Percentiles rank a stretch among this genome's conserved stretches.
Conservation (phyloP, 2,329 filamentous ascomycete species). For the Hypoxylon sp. region DNA sequence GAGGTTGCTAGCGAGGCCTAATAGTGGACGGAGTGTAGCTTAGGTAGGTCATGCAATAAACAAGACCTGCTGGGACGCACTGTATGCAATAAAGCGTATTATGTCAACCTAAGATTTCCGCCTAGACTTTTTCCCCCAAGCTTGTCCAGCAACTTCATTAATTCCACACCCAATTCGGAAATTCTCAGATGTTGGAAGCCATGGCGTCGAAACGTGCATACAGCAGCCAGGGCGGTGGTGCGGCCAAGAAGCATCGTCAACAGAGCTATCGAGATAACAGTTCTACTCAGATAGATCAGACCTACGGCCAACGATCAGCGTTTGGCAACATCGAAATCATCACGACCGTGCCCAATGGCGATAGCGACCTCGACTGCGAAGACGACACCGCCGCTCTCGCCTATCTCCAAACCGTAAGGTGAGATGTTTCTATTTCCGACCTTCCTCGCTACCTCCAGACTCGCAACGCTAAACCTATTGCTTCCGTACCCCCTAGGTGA, state of each 20-base stretch:
- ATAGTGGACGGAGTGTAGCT: too few relatives aligned
- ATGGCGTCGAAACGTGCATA: constrained; percentile 40
- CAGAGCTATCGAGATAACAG: constrained; percentile 6
- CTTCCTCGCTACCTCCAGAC: constrained; percentile 1
- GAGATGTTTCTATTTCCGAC: constrained; percentile 43
- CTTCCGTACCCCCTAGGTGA: constrained; percentile 13
- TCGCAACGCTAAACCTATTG: constrained; percentile 38
- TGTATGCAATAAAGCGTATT: not conserved
- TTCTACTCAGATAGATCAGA: constrained; percentile 51
- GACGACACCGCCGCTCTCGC: constrained; percentile 64
- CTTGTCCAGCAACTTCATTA: too few relatives aligned
- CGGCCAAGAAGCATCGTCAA: constrained; percentile 35
- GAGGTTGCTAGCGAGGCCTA: not conserved
- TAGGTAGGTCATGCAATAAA: constrained; percentile 3
- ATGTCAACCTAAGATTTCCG: not conserved
- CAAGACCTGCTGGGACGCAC: too few relatives aligned
- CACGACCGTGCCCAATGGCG: constrained; percentile 47
- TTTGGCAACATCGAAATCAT: constrained; percentile 62
- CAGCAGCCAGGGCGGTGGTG: constrained; percentile 29
- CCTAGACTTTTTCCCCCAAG: not conserved
- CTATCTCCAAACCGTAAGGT: constrained; percentile 68
- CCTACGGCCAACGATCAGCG: constrained; percentile 65
- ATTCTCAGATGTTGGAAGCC: not conserved
- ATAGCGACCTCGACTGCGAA: constrained; percentile 62
- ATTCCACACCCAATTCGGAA: not conserved